These are phyloP conservation scores for Scenedesmus sp. DNA, from an alignment of 163 green algal genomes.

Conservation along the genomic window DNA sequence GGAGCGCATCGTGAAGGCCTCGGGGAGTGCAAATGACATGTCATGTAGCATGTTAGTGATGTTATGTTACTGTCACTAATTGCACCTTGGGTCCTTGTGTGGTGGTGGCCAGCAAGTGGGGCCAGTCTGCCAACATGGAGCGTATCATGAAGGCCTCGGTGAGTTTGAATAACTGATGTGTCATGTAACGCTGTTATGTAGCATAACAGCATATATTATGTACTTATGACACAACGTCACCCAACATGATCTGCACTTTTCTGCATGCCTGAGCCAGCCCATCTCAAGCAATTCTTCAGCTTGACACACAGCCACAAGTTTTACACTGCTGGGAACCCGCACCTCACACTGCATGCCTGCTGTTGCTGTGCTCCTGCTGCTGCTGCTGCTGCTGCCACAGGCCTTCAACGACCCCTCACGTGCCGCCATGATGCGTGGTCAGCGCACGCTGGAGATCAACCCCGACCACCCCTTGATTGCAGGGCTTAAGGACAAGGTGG, in stretches of 20 bases:
- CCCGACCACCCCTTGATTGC: conserved; percentile 88
- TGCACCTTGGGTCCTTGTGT: conserved; percentile 78
- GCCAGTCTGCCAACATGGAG: conserved; percentile 98
- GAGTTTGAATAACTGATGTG: neutral
- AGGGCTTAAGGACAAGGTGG: conserved; percentile 77
- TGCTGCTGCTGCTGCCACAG: conserved; percentile 45
- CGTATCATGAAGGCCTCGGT: conserved; percentile 99
- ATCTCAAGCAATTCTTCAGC: too few species aligned
- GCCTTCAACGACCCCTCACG: conserved; percentile 62
- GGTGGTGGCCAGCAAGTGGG: conserved; percentile 95
- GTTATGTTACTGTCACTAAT: neutral
- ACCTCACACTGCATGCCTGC: neutral
- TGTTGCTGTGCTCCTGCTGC: neutral
- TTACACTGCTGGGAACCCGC: too few species aligned
- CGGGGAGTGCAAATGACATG: conserved; percentile 49
- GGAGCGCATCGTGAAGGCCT: conserved; percentile 99
- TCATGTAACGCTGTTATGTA: neutral
- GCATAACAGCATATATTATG: too few species aligned
- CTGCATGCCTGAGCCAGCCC: too few species aligned
- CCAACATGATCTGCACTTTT: too few species aligned
- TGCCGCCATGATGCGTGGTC: conserved; percentile 71
- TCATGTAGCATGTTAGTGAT: neutral
- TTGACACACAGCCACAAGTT: too few species aligned
- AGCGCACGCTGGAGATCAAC: conserved; percentile 97
- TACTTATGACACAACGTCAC: neutral